Percentiles rank a stretch among this genome's conserved stretches.
Evolutionary conservation across 139 green algal species (phyloP).

Genomic region (Microglena sp.): DNA sequence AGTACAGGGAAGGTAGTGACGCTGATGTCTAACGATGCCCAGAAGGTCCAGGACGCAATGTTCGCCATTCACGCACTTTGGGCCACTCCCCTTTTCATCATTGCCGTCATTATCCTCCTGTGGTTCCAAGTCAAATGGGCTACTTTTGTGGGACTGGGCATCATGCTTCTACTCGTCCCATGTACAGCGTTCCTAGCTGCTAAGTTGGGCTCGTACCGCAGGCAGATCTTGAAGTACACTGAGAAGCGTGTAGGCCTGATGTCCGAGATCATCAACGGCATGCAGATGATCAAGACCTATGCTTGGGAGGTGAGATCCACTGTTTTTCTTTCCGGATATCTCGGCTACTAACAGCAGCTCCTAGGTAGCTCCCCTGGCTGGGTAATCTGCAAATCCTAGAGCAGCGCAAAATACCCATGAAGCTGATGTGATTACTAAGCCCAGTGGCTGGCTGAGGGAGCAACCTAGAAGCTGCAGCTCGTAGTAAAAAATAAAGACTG

Average conservation of each 20-base stretch:
- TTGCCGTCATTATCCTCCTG: constrained; percentile 69
- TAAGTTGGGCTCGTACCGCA: constrained; percentile 49
- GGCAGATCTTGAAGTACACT: constrained; percentile 68
- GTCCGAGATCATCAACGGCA: constrained; percentile 75
- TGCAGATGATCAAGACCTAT: constrained; percentile 31
- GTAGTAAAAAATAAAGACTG: too few species aligned
- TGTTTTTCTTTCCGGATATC: neutral
- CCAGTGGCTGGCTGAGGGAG: too few species aligned
- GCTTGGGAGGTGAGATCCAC: constrained; percentile 15
- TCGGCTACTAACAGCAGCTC: too few species aligned
- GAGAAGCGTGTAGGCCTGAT: constrained; percentile 80
- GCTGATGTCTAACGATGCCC: constrained; percentile 63
- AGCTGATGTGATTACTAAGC: too few species aligned
- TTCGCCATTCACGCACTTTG: constrained; percentile 54
- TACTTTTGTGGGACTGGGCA: constrained; percentile 78
- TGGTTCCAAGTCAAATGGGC: constrained; percentile 72
- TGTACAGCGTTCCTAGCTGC: constrained; percentile 36
- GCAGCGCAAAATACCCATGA: too few species aligned
- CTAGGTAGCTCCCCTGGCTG: too few species aligned
- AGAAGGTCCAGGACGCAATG: constrained; percentile 62
- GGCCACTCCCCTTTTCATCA: constrained; percentile 59
- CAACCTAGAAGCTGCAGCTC: too few species aligned
- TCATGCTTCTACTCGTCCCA: constrained; percentile 65
- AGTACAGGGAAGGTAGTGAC: constrained; percentile 50
- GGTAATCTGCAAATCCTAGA: neutral